Evolutionary conservation across 495 filamentous ascomycete genomes (phyloP), one percentile per base, ranked within the genome.

Genomic region (Hypomontagnella monticulosa): DNA sequence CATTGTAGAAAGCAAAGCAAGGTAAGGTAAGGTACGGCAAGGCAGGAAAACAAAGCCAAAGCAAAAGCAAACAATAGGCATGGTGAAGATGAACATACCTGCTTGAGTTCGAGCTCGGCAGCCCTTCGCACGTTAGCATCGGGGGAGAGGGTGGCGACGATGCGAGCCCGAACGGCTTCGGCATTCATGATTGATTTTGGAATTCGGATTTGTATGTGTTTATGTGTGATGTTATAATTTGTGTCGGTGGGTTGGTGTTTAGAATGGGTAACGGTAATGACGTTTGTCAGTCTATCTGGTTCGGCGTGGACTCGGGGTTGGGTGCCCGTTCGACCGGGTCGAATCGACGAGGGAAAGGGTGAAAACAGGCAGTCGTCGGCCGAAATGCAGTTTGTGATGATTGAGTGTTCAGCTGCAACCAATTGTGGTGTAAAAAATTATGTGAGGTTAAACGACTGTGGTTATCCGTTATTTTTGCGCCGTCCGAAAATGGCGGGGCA

Each of bases 21-120:
- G 27, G 16, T 18, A 46, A 10, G 14, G 43, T 11, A 41, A 14
- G 20, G 36, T 27, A 53, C 37, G 56, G 61, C 47, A 38, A 12
- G 36, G 36, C 36, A 43, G 40, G 33, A 53, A 38, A 33, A 9
- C 33, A 63, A 49, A 42, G 59, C 51, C 36, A 43, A n/a, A n/a
- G n/a, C n/a, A 56, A 55, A 47, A 41, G 40, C 32, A 61, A 66
- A 61, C 30, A 50, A 61, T 51, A 38, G 23, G 7, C 32, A 59
- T 34, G 53, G 47, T 48, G 34, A 30, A 81, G 89, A 72, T 84
- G n/a, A 97, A 81, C 89, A 73, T 85, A 97, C 95, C 86, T 90
- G 88, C 89, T 94, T 96, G 67, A 99, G 82, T 78, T 97, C 91
- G 68, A 93, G 79, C 82, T 98, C 96, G 59, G 93, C 95, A 75